Conservation (phyloP, 192 early-diverging fungal genomes). For the Rhizoclosmatium globosum region DNA sequence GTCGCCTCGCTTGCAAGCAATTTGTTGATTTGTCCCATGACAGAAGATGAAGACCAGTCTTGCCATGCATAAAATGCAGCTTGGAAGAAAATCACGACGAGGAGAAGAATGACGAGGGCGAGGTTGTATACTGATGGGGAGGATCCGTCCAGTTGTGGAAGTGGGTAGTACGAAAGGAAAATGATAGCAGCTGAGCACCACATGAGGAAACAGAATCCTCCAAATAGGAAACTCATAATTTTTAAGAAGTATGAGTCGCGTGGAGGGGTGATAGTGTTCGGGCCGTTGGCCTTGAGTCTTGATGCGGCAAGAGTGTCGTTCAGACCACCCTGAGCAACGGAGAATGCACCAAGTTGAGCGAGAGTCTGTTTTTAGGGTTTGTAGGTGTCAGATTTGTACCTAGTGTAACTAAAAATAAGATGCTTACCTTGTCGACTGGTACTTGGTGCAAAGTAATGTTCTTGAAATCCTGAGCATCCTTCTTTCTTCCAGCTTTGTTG, state of each 20-base stretch:
- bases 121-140: conserved; percentile 32
- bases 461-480: conserved; percentile 17
- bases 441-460: conserved; percentile 18
- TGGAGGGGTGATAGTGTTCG: conserved; percentile 37
- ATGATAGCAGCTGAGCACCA: conserved; percentile 38
- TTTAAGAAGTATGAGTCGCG: conserved; percentile 29
- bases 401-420: neutral
- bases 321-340: conserved; percentile 19
- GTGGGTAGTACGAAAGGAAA: conserved; percentile 42
- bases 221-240: conserved; percentile 40
- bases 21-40: conserved; percentile 41
- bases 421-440: neutral
- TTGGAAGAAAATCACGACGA: conserved; percentile 44
- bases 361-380: neutral
- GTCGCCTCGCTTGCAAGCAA: conserved; percentile 40
- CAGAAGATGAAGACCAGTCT: conserved; percentile 32
- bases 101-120: conserved; percentile 35
- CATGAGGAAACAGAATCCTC: conserved; percentile 49
- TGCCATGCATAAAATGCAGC: conserved; percentile 44
- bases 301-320: neutral
- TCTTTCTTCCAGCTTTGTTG: conserved; percentile 4
- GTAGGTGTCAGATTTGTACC: neutral
- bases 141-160: conserved; percentile 18
- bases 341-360: neutral
- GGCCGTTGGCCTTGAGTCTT: conserved; percentile 37